Conservation (phyloP, 73 alveolate genomes). For the Stentor coeruleus region DNA sequence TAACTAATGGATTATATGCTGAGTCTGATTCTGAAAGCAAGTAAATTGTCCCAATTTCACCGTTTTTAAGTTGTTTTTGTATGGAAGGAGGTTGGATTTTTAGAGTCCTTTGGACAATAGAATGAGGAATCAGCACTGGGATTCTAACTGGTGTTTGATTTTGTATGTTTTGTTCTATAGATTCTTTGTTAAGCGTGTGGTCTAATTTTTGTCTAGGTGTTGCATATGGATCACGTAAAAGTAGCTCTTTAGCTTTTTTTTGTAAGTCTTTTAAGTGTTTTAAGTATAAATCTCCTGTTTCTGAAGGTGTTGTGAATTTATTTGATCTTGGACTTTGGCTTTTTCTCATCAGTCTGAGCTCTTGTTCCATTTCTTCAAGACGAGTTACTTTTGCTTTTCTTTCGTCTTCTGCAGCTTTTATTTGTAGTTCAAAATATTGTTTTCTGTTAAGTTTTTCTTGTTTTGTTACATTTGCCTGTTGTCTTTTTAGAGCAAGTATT, state of each 20-base stretch:
- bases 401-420: background rate
- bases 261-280: background rate
- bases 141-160: background rate
- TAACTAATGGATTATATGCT: background rate
- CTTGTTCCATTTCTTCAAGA: background rate
- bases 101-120: background rate
- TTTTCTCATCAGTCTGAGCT: background rate
- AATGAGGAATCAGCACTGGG: background rate
- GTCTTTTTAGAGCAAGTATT: background rate
- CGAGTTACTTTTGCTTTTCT: background rate
- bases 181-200: background rate
- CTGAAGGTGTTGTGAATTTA: background rate
- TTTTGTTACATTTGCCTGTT: background rate
- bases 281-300: background rate
- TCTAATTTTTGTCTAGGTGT: background rate
- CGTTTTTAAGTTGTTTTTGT: background rate
- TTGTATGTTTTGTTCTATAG: no score
- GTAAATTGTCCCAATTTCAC: background rate
- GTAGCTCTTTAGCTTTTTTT: background rate
- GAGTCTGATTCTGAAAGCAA: background rate
- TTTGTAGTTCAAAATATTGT: background rate
- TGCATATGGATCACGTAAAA: background rate
- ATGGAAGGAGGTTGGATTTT: background rate
- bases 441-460: background rate
- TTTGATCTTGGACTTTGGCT: background rate